Percentiles rank a stretch among this genome's conserved stretches.
Evolutionary conservation across 2,329 filamentous ascomycete genomes (phyloP).

Genomic region (Calonectria henricotiae): DNA sequence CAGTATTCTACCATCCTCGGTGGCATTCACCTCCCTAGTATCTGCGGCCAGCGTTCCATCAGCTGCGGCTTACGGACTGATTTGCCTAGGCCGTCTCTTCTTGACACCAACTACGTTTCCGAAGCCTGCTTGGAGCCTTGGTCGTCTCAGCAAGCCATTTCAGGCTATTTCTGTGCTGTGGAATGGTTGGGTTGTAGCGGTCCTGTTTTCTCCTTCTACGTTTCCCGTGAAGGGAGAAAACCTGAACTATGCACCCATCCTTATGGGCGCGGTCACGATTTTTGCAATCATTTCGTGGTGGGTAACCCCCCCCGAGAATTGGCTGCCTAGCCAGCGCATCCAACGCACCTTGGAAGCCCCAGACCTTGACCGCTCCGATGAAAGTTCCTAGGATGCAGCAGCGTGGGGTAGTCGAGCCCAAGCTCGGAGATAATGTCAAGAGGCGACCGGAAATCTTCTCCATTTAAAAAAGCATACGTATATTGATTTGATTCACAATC

Average conservation of each 20-base stretch:
- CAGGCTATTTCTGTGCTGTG: conserved; percentile 65
- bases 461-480: not conserved
- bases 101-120: conserved; percentile 66
- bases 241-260: conserved; percentile 68
- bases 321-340: conserved; percentile 64
- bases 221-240: conserved; percentile 63
- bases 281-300: conserved; percentile 66
- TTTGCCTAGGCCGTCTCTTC: conserved; percentile 66
- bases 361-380: not conserved
- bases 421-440: not conserved
- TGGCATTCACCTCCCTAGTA: conserved; percentile 70
- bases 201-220: conserved; percentile 64
- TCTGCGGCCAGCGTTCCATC: conserved; percentile 69
- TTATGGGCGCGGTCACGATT: conserved; percentile 67
- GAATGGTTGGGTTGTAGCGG: conserved; percentile 68
- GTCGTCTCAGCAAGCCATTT: conserved; percentile 63
- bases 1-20: conserved; percentile 71
- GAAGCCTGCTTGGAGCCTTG: conserved; percentile 65
- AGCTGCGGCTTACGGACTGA: conserved; percentile 68
- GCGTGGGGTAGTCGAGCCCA: not conserved
- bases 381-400: not conserved
- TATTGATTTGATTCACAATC: too few species aligned
- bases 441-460: not conserved
- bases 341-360: conserved; percentile 56
- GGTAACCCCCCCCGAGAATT: conserved; percentile 64